phyloP scores from a whole-genome alignment of 2,329 filamentous ascomycete genomes.

The Lachnellula occidentalis region DNA sequence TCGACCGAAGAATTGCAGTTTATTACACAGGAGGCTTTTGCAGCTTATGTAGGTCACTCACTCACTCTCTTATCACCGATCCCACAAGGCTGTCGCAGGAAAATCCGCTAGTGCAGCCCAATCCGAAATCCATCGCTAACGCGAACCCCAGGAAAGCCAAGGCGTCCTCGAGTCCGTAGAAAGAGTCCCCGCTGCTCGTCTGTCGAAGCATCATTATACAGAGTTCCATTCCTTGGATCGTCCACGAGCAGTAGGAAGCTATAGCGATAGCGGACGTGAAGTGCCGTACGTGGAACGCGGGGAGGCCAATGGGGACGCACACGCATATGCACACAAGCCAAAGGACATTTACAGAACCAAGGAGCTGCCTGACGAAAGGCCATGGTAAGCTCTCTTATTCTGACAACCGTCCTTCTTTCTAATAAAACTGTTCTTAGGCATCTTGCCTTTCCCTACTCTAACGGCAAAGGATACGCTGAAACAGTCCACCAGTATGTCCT shows the following conservation, averaged over 20 bases:
- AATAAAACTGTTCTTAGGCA: not conserved
- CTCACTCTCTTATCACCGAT: not conserved
- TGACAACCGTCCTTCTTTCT: not conserved
- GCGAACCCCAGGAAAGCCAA: not conserved
- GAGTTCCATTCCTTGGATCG: not conserved
- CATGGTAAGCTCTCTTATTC: not conserved
- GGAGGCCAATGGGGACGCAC: constrained; percentile 1
- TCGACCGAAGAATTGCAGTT: not conserved
- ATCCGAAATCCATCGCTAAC: not conserved
- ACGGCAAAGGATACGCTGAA: not conserved
- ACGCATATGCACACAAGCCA: constrained; percentile 3
- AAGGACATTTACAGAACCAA: not conserved
- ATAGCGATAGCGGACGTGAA: not conserved
- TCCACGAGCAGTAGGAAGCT: not conserved
- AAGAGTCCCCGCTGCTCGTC: not conserved
- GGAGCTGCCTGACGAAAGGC: not conserved
- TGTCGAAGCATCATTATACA: not conserved
- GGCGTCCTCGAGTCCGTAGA: not conserved
- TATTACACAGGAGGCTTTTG: not conserved
- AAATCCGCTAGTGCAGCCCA: not conserved
- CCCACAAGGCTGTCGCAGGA: not conserved
- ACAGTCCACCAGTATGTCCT: not conserved
- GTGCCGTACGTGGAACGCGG: not conserved
- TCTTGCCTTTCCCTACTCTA: not conserved
- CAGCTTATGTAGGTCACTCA: not conserved